Evolutionary conservation across 129 eudicot species (phyloP), one percentile per base, ranked within the genome.

Genomic region (Dittrichia graveolens): DNA sequence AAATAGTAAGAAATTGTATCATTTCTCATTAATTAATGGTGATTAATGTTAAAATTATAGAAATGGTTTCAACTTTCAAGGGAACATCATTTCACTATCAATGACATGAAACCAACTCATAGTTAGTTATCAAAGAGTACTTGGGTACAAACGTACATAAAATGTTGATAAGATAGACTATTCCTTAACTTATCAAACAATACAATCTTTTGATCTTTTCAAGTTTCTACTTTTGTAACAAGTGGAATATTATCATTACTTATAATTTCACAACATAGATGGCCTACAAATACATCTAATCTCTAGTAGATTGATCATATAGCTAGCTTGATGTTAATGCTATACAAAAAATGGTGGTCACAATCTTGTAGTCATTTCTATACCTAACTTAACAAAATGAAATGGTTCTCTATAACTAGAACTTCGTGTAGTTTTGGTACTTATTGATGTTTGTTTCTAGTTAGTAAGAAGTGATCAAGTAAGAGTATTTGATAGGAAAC

Each of bases 381-480:
- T 78, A 61, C 82, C 82, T 70, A 78, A 78, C 82, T 62, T 78
- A 7, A 69, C 13, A 52, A 61, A 61, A 61, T 70, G 38, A 53
- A 78, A 62, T n/a, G 77, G 59, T 49, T 77, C 72, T 62, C 77
- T 66, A 71, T 71, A 61, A 61, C 65, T 61, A 71, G 72, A 78
- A 78, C 60, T 61, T 58, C 77, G 77, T 78, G 72, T 62, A 59
- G 7, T 43, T 78, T 71, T 52, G 60, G 66, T 52, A 64, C 59
- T 53, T 52, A 52, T 78, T 57, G 9, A 43, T 70, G 72, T 78
- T 53, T 78, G 43, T 62, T 71, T 52, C 18, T 52, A 44, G 50
- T 62, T 70, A 41, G 77, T 61, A 78, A 70, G 77, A 78, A 70
- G 82, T 62, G 77, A 61, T 78, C 72, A 61, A 62, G 37, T 45